Percentiles rank a stretch among this genome's conserved stretches.
phyloP scores from a whole-genome alignment of 169 alveolate species.

The Cryptosporidium meleagridis region DNA sequence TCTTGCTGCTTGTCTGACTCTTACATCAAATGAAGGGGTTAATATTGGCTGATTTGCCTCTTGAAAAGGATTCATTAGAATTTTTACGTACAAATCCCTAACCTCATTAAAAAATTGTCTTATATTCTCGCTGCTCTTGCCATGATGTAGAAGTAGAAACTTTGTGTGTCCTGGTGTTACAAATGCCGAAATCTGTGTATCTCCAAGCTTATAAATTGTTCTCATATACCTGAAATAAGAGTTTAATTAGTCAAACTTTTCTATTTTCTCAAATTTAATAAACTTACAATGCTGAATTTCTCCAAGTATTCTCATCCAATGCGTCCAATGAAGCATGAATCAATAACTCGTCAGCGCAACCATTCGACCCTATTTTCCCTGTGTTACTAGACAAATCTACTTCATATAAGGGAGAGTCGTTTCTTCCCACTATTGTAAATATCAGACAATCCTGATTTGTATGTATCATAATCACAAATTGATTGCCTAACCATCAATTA shows the following conservation, averaged over 20 bases:
- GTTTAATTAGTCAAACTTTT: background rate
- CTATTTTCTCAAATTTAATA: background rate
- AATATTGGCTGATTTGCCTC: slow-evolving; percentile 72
- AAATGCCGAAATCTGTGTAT: slow-evolving; percentile 60
- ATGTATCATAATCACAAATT: background rate
- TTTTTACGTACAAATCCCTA: slow-evolving; percentile 62
- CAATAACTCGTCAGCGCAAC: slow-evolving; percentile 50
- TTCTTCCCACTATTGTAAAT: slow-evolving; percentile 69
- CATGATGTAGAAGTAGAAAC: slow-evolving; percentile 54
- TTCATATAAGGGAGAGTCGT: slow-evolving; percentile 63
- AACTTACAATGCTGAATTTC: slow-evolving; percentile 71
- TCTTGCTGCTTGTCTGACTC: slow-evolving; percentile 74
- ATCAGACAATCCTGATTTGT: slow-evolving; percentile 39
- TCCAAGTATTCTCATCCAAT: slow-evolving; percentile 67
- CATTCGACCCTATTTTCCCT: slow-evolving; percentile 18
- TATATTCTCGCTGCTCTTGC: slow-evolving; percentile 57
- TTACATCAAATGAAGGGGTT: slow-evolving; percentile 66
- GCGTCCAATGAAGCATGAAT: slow-evolving; percentile 69
- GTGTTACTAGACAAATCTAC: slow-evolving; percentile 53
- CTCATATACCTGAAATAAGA: slow-evolving; percentile 32
- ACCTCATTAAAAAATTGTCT: slow-evolving; percentile 64
- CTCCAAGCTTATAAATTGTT: slow-evolving; percentile 64
- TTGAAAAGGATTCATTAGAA: slow-evolving; percentile 60
- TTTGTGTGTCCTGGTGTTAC: slow-evolving; percentile 73
- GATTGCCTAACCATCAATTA: background rate